A percentile compares a stretch with the other conserved stretches of the same genome.
phyloP scores from a whole-genome alignment of 352 stramenopile species.

The Plasmopara muralis region DNA sequence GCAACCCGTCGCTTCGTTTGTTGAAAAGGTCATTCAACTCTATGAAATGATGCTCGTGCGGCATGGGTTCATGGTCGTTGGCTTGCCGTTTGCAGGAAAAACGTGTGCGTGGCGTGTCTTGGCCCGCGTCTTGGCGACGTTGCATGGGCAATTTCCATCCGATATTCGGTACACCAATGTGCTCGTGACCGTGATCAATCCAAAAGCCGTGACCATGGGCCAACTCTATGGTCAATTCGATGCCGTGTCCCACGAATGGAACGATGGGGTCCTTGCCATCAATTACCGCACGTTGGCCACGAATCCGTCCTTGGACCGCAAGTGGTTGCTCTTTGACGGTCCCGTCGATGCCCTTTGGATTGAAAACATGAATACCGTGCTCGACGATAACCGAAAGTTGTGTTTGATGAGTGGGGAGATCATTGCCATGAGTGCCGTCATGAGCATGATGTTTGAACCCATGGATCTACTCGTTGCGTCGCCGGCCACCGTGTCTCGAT shows the following conservation, averaged over 20 bases:
- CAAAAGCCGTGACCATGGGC: slow-evolving; percentile 90
- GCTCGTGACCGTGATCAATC: slow-evolving; percentile 85
- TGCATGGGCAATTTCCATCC: slow-evolving; percentile 63
- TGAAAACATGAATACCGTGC: slow-evolving; percentile 94
- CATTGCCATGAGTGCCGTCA: slow-evolving; percentile 90
- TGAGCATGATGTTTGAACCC: slow-evolving; percentile 96
- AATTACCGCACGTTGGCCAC: slow-evolving; percentile 85
- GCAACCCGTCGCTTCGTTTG: slow-evolving; percentile 86
- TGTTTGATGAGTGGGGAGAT: slow-evolving; percentile 93
- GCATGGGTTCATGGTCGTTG: slow-evolving; percentile 95
- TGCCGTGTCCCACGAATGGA: slow-evolving; percentile 92
- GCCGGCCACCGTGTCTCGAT: slow-evolving; percentile 89
- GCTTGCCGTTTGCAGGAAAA: slow-evolving; percentile 92
- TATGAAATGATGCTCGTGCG: slow-evolving; percentile 97
- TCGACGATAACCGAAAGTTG: slow-evolving; percentile 93
- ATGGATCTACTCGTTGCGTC: slow-evolving; percentile 92
- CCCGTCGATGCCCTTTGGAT: slow-evolving; percentile 93
- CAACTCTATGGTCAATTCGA: slow-evolving; percentile 94
- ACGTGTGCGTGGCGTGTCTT: slow-evolving; percentile 88
- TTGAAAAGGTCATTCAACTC: slow-evolving; percentile 92
- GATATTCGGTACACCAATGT: slow-evolving; percentile 73
- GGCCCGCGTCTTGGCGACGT: slow-evolving; percentile 77
- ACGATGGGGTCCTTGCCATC: slow-evolving; percentile 90
- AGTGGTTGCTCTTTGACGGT: slow-evolving; percentile 93
- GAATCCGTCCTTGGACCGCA: slow-evolving; percentile 65